These are phyloP conservation scores for Fomitopsis pinicola DNA, from an alignment of 1,284 basidiomycete genomes.

Conservation along the genomic window DNA sequence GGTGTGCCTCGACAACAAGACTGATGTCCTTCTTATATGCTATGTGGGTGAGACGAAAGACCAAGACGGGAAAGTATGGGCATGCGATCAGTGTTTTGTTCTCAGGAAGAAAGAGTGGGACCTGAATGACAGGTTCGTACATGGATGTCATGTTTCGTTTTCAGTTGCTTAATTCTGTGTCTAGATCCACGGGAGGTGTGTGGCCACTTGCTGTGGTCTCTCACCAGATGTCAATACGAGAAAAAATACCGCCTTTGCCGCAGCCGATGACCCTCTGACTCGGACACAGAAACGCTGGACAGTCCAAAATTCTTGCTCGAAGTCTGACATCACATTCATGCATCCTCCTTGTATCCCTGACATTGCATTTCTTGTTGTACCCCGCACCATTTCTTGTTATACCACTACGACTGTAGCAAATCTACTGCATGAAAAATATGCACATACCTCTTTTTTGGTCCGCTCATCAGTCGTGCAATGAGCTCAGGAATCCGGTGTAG, in stretches of 20 bases:
- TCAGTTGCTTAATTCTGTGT: neutral
- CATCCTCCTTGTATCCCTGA: no score
- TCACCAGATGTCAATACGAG: conserved; percentile 26
- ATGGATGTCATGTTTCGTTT: neutral
- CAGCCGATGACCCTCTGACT: neutral
- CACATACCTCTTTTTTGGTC: neutral
- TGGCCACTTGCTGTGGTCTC: conserved; percentile 25
- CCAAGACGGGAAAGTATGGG: conserved; percentile 5
- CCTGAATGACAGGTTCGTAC: conserved; percentile 22
- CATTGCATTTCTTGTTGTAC: no score
- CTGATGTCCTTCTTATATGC: conserved; percentile 22
- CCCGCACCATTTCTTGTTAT: no score
- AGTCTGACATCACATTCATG: no score
- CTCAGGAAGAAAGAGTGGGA: conserved; percentile 31
- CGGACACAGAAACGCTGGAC: neutral
- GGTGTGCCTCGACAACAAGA: conserved; percentile 12
- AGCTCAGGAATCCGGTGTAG: neutral
- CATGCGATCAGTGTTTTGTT: conserved; percentile 30
- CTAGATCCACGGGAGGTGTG: conserved; percentile 14
- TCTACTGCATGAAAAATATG: no score
- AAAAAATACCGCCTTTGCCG: conserved; percentile 1
- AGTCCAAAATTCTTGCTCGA: no score
- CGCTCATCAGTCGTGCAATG: neutral
- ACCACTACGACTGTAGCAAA: no score
- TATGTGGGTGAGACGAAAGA: conserved; percentile 11